phyloP scores from a whole-genome alignment of 495 filamentous ascomycete genomes.

The Penicillium angulare region DNA sequence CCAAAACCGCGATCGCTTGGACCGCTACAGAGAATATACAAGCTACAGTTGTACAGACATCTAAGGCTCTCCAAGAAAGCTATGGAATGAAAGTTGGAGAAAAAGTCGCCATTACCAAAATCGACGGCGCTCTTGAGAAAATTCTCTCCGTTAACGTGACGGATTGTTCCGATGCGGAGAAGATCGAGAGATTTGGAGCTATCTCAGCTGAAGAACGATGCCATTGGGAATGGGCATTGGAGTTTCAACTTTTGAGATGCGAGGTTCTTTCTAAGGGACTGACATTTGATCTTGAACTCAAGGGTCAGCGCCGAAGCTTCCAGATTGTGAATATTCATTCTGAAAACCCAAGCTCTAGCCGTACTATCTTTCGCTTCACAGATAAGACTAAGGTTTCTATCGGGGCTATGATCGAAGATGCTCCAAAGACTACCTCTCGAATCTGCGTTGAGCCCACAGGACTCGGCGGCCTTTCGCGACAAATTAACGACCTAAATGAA shows the following conservation, averaged over 20 bases:
- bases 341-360: slow-evolving; percentile 18
- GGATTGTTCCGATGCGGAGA: slow-evolving; percentile 49
- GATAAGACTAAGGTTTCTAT: slow-evolving; percentile 35
- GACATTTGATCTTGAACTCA: slow-evolving; percentile 47
- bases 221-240: slow-evolving; percentile 65
- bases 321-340: slow-evolving; percentile 36
- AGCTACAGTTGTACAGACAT: slow-evolving; percentile 62
- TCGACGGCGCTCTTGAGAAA: slow-evolving; percentile 35
- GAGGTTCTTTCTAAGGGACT: slow-evolving; percentile 43
- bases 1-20: slow-evolving; percentile 64
- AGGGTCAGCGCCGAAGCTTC: slow-evolving; percentile 46
- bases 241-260: slow-evolving; percentile 53
- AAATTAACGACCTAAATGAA: slow-evolving; percentile 64
- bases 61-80: slow-evolving; percentile 61
- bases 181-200: slow-evolving; percentile 25
- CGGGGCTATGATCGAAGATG: slow-evolving; percentile 20
- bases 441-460: slow-evolving; percentile 33
- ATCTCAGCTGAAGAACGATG: slow-evolving; percentile 45
- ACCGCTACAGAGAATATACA: slow-evolving; percentile 61
- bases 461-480: slow-evolving; percentile 63
- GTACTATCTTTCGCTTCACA: slow-evolving; percentile 38
- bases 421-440: slow-evolving; percentile 11
- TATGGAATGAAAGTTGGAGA: slow-evolving; percentile 65
- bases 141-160: slow-evolving; percentile 46
- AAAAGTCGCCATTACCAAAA: slow-evolving; percentile 52